Evolutionary conservation across 768 basidiomycete genomes (phyloP).

Genomic region (Rhodosporidiobolus sp.): DNA sequence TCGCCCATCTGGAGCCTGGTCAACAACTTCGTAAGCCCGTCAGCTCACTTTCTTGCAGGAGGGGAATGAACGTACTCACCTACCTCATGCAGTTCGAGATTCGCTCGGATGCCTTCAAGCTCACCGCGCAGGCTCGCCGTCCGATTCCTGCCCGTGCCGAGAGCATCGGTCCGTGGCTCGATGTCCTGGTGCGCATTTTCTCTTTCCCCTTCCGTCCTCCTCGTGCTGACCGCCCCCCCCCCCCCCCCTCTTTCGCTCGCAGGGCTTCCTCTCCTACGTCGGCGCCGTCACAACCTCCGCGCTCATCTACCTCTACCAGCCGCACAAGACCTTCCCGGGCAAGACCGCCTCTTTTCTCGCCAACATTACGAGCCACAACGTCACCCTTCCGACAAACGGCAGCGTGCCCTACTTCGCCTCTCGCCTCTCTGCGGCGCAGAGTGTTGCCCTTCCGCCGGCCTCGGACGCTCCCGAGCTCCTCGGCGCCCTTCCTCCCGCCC

Average conservation of each 20-base stretch:
- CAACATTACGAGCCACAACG: slow-evolving; percentile 33
- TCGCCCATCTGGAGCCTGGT: slow-evolving; percentile 82
- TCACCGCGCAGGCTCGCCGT: slow-evolving; percentile 75
- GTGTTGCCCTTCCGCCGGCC: not conserved
- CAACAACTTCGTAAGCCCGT: slow-evolving; percentile 65
- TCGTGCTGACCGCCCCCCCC: not conserved
- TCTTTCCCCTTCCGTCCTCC: not conserved
- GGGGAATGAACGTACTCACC: not conserved
- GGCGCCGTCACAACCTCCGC: slow-evolving; percentile 82
- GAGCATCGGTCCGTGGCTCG: slow-evolving; percentile 91
- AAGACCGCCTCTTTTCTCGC: slow-evolving; percentile 20
- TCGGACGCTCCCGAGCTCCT: slow-evolving; percentile 18
- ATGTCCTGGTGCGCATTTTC: slow-evolving; percentile 61
- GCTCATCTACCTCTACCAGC: slow-evolving; percentile 83
- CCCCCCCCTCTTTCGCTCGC: not conserved
- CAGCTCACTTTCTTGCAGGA: not conserved
- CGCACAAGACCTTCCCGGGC: slow-evolving; percentile 44
- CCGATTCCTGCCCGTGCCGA: slow-evolving; percentile 84
- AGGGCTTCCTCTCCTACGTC: slow-evolving; percentile 79
- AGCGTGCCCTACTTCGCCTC: slow-evolving; percentile 25
- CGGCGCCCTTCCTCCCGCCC: slow-evolving; percentile 27
- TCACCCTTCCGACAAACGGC: slow-evolving; percentile 34
- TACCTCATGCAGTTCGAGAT: slow-evolving; percentile 62
- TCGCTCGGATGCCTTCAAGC: slow-evolving; percentile 92
- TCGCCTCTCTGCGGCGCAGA: slow-evolving; percentile 23